Conservation (phyloP, 805 yeast species). For the Candida glaebosa region DNA sequence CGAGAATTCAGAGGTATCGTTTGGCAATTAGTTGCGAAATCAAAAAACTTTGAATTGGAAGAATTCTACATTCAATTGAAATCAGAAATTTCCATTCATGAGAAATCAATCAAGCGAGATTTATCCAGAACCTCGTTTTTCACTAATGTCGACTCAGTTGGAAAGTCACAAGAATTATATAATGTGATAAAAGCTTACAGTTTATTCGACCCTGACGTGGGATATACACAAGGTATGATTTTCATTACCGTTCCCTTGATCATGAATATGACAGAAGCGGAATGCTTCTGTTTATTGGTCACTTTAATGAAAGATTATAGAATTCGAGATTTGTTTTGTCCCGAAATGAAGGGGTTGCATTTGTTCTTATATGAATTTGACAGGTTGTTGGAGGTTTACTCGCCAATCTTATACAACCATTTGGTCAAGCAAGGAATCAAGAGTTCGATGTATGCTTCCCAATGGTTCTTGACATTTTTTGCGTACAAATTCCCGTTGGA, state of each 20-base stretch:
- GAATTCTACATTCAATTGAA: slow-evolving; percentile 54
- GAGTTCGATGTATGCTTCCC: slow-evolving; percentile 95
- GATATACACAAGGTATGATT: slow-evolving; percentile 98
- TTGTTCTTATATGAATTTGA: slow-evolving; percentile 85
- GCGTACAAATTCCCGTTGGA: slow-evolving; percentile 92
- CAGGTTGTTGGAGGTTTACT: slow-evolving; percentile 70
- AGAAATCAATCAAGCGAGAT: slow-evolving; percentile 76
- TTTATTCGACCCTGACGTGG: slow-evolving; percentile 85
- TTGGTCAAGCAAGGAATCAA: slow-evolving; percentile 80
- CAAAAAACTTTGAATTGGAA: slow-evolving; percentile 63
- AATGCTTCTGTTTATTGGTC: slow-evolving; percentile 78
- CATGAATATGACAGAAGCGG: slow-evolving; percentile 76
- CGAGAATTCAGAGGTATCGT: slow-evolving; percentile 79
- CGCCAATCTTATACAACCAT: slow-evolving; percentile 74
- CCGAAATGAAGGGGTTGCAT: slow-evolving; percentile 94
- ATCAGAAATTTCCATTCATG: slow-evolving; percentile 57
- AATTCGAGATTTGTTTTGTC: slow-evolving; percentile 72
- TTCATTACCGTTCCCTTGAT: slow-evolving; percentile 83
- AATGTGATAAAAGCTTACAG: slow-evolving; percentile 82
- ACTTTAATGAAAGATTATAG: slow-evolving; percentile 81
- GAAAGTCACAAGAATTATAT: slow-evolving; percentile 61
- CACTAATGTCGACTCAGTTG: slow-evolving; percentile 49
- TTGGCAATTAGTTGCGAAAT: slow-evolving; percentile 86
- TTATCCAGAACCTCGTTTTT: slow-evolving; percentile 82
- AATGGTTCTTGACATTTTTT: slow-evolving; percentile 94